phyloP scores from a whole-genome alignment of 2,329 filamentous ascomycete genomes.

The Colletotrichum caudatum region DNA sequence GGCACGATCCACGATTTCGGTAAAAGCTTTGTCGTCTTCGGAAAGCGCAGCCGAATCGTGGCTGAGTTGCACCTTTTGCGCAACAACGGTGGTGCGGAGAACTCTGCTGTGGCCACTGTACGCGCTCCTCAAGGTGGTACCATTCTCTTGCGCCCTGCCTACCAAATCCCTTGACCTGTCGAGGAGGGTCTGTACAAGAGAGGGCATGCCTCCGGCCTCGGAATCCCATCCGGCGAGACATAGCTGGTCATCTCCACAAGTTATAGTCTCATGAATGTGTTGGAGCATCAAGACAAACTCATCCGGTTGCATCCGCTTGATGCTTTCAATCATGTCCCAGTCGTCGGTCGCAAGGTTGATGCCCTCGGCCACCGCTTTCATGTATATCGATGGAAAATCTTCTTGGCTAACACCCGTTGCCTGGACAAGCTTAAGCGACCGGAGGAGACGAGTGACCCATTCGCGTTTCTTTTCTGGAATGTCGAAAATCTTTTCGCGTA shows the following conservation, averaged over 20 bases:
- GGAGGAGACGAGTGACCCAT: constrained; percentile 59
- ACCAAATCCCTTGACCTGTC: constrained; percentile 61
- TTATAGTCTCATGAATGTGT: constrained; percentile 55
- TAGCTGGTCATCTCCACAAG: constrained; percentile 53
- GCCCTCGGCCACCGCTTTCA: constrained; percentile 69
- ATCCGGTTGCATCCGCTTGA: constrained; percentile 71
- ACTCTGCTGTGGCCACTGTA: constrained; percentile 79
- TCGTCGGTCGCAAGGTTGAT: constrained; percentile 62
- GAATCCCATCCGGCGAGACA: constrained; percentile 51
- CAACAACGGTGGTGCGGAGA: constrained; percentile 81
- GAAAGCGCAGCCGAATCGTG: constrained; percentile 79
- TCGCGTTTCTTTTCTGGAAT: constrained; percentile 50
- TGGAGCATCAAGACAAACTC: constrained; percentile 58
- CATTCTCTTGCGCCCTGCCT: constrained; percentile 56
- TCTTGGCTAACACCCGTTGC: constrained; percentile 52
- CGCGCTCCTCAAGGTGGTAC: constrained; percentile 74
- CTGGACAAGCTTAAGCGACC: constrained; percentile 61
- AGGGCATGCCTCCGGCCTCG: constrained; percentile 49
- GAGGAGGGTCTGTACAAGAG: constrained; percentile 56
- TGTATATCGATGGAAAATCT: constrained; percentile 69
- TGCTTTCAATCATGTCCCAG: constrained; percentile 65
- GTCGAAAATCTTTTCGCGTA: constrained; percentile 59
- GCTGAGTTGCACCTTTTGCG: constrained; percentile 84
- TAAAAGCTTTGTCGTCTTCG: constrained; percentile 77
- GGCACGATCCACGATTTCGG: constrained; percentile 70